phyloP scores from a whole-genome alignment of 495 filamentous ascomycete species.

The Chlorociboria aeruginascens region DNA sequence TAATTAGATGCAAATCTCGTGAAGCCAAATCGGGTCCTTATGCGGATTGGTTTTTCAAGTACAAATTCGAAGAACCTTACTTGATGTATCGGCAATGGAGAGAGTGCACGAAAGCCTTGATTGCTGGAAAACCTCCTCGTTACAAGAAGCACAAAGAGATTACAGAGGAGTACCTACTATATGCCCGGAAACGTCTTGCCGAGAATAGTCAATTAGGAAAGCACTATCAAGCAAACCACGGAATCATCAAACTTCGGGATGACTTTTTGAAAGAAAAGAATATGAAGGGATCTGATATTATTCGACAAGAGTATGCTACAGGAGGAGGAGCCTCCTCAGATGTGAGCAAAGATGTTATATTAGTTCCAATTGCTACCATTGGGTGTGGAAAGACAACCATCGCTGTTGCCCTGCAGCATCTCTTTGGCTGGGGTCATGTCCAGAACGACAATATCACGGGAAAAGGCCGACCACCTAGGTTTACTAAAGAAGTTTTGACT shows the following conservation, averaged over 20 bases:
- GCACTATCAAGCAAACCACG: constrained; percentile 74
- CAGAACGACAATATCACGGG: constrained; percentile 96
- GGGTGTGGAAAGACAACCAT: constrained; percentile 96
- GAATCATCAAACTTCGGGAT: constrained; percentile 86
- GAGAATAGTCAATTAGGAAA: constrained; percentile 49
- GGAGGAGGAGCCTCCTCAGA: constrained; percentile 27
- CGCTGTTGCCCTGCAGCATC: constrained; percentile 64
- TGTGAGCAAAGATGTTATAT: constrained; percentile 51
- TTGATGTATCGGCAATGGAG: constrained; percentile 98
- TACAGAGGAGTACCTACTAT: constrained; percentile 81
- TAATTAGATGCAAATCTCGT: constrained; percentile 74
- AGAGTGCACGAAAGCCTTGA: constrained; percentile 87
- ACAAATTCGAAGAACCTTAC: constrained; percentile 98
- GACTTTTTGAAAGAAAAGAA: constrained; percentile 73
- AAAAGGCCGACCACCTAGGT: constrained; percentile 57
- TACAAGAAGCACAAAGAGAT: constrained; percentile 80
- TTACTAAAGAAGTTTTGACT: constrained; percentile 53
- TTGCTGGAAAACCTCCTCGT: constrained; percentile 58
- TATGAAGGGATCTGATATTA: constrained; percentile 76
- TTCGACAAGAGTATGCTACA: constrained; percentile 44
- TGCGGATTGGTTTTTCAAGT: constrained; percentile 97
- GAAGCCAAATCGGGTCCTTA: constrained; percentile 22
- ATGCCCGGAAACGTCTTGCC: constrained; percentile 60
- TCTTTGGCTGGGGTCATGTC: constrained; percentile 89
- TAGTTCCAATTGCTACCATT: constrained; percentile 81